Evolutionary conservation across 192 early-diverging fungal species (phyloP).

Genomic region (Umbelopsis ramanniana): DNA sequence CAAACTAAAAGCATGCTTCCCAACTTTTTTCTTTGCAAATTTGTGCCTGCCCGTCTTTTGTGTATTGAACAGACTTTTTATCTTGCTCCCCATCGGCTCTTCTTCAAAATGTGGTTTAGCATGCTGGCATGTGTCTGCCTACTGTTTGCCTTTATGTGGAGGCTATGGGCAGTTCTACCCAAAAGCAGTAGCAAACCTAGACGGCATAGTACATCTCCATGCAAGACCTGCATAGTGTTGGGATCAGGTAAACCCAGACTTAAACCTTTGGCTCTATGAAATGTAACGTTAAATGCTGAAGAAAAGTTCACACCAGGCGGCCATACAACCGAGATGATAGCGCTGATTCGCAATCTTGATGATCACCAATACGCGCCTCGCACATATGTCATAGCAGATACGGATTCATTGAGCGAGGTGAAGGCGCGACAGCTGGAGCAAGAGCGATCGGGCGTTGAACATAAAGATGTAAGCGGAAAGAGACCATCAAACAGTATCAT

Average conservation of each 20-base stretch:
- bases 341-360: conserved; percentile 68
- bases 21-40: background rate
- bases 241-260: conserved; percentile 1
- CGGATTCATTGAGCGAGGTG: conserved; percentile 62
- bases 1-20: background rate
- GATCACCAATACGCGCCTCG: conserved; percentile 59
- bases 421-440: conserved; percentile 59
- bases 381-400: conserved; percentile 73
- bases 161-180: conserved; percentile 3
- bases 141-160: background rate
- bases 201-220: background rate
- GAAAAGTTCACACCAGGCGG: conserved; percentile 58
- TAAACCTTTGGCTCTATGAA: background rate
- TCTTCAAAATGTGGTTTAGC: conserved; percentile 6
- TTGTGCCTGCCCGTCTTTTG: background rate
- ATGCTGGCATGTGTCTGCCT: conserved; percentile 2
- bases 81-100: background rate
- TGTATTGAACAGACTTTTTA: background rate
- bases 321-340: conserved; percentile 92
- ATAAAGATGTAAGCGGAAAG: conserved; percentile 8
- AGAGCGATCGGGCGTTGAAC: conserved; percentile 9
- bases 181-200: background rate
- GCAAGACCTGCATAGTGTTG: conserved; percentile 11
- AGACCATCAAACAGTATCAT: background rate
- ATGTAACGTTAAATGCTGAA: background rate